These are phyloP conservation scores for Coffea humblotiana DNA, from an alignment of 305 asterid species.

Conservation along the genomic window DNA sequence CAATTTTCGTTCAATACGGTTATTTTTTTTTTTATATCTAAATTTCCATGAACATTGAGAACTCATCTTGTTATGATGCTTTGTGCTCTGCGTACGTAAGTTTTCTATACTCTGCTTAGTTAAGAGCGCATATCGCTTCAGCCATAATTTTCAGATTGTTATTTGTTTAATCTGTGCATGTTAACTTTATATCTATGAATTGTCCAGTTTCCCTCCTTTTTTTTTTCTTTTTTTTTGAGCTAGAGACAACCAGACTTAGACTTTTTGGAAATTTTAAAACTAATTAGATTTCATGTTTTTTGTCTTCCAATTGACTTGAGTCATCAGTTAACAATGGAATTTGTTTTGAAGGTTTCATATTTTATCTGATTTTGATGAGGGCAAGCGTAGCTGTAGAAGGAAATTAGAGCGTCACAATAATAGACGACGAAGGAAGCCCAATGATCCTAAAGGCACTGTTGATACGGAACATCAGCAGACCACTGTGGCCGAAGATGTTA, in stretches of 20 bases:
- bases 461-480: slow-evolving; percentile 50
- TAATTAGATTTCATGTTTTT: neutral
- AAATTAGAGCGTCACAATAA: slow-evolving; percentile 82
- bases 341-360: slow-evolving; percentile 75
- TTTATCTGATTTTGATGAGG: slow-evolving; percentile 83
- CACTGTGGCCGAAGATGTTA: slow-evolving; percentile 46
- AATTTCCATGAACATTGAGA: too few species aligned
- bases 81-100: too few species aligned
- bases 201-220: neutral
- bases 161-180: too few species aligned
- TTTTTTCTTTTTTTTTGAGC: neutral
- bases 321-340: slow-evolving; percentile 15
- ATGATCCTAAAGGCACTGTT: slow-evolving; percentile 44
- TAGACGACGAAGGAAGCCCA: slow-evolving; percentile 71
- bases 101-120: too few species aligned
- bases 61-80: too few species aligned
- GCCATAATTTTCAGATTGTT: too few species aligned
- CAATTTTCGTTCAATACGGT: too few species aligned
- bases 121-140: too few species aligned
- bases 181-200: neutral
- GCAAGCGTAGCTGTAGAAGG: slow-evolving; percentile 93
- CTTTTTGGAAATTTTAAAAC: neutral
- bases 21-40: too few species aligned
- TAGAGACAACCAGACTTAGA: neutral
- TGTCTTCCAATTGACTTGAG: neutral